Conservation (phyloP, 2,329 filamentous ascomycete genomes). For the Didymosphaeria variabile region DNA sequence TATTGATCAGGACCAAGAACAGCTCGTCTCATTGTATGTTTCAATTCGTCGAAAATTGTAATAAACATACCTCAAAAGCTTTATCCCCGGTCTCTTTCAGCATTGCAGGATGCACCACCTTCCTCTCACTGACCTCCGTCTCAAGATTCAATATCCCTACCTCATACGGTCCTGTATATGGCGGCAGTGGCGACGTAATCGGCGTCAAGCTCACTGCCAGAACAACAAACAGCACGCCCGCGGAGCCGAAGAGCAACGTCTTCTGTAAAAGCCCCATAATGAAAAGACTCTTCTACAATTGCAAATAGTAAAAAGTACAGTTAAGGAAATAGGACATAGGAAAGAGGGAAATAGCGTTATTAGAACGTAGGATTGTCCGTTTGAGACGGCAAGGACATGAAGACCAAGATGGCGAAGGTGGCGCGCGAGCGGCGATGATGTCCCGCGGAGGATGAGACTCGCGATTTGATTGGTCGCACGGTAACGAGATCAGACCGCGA, state of each 20-base stretch:
- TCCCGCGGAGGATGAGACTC: neutral
- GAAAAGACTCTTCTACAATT: no score
- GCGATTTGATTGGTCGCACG: constrained; percentile 1
- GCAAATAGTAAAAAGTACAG: neutral
- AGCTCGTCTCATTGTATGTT: no score
- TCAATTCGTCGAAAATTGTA: no score
- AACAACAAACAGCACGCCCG: constrained; percentile 43
- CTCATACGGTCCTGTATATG: constrained; percentile 53
- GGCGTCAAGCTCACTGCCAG: constrained; percentile 52
- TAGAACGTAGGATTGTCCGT: no score
- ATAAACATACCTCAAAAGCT: constrained; percentile 46
- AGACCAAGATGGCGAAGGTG: constrained; percentile 11
- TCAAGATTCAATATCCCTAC: constrained; percentile 58
- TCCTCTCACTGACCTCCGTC: constrained; percentile 44
- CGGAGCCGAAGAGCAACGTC: constrained; percentile 38
- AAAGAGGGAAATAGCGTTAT: no score
- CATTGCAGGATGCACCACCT: constrained; percentile 47
- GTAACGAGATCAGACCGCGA: no score
- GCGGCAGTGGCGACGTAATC: constrained; percentile 53
- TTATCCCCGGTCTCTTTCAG: constrained; percentile 51
- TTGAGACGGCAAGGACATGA: no score
- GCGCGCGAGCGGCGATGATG: constrained; percentile 7
- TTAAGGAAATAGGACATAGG: neutral
- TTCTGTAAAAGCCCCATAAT: constrained; percentile 5
- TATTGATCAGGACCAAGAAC: no score